phyloP scores from a whole-genome alignment of 2,329 filamentous ascomycete species.

The Verruconis gallopava region DNA sequence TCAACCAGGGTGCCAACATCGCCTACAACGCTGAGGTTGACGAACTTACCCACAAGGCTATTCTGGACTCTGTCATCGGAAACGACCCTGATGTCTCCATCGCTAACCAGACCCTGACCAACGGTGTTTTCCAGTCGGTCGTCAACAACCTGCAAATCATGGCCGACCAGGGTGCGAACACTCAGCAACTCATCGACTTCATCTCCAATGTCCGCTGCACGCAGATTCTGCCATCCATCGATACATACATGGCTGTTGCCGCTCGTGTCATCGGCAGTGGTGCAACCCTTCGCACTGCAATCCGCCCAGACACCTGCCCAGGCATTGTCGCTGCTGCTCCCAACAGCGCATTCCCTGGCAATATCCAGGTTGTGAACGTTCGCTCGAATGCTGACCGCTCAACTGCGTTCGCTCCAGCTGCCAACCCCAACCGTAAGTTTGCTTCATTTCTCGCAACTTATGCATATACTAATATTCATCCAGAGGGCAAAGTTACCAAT shows the following conservation, averaged over 20 bases:
- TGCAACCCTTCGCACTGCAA: slow-evolving; percentile 9
- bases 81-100: slow-evolving; percentile 18
- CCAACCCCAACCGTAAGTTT: not conserved
- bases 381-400: slow-evolving; percentile 6
- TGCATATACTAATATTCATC: too few species aligned
- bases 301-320: slow-evolving; percentile 11
- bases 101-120: slow-evolving; percentile 25
- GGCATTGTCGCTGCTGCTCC: slow-evolving; percentile 6
- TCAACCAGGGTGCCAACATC: slow-evolving; percentile 24
- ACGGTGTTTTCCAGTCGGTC: slow-evolving; percentile 25
- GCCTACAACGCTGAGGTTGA: slow-evolving; percentile 27
- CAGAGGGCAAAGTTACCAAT: too few species aligned
- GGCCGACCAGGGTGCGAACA: slow-evolving; percentile 18
- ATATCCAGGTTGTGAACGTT: slow-evolving; percentile 7
- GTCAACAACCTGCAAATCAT: slow-evolving; percentile 26
- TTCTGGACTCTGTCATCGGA: slow-evolving; percentile 13
- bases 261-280: slow-evolving; percentile 8
- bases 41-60: slow-evolving; percentile 26
- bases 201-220: slow-evolving; percentile 11
- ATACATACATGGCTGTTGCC: slow-evolving; percentile 11
- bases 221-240: slow-evolving; percentile 11
- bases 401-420: not conserved
- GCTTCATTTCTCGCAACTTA: too few species aligned
- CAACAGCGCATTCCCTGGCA: slow-evolving; percentile 8
- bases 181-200: slow-evolving; percentile 8